Conservation (phyloP, 148 eudicot species). For the Chenopodium album region DNA sequence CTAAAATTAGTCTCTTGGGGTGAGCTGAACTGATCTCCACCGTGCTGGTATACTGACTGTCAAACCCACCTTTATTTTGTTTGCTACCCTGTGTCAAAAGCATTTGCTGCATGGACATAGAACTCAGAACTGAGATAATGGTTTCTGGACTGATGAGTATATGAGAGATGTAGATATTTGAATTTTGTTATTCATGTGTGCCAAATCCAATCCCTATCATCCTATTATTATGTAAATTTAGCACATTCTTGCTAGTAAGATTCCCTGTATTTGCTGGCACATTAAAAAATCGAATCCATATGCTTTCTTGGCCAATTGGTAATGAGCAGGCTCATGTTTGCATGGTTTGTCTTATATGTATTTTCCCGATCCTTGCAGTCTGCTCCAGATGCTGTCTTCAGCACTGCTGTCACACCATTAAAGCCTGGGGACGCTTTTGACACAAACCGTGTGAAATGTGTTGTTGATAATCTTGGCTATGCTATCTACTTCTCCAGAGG, state of each 20-base stretch:
- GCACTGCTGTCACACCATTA: slow-evolving; percentile 92
- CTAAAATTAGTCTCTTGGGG: not conserved
- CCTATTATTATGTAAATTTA: not conserved
- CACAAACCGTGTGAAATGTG: slow-evolving; percentile 91
- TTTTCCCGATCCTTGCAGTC: slow-evolving; percentile 41
- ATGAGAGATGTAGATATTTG: not conserved
- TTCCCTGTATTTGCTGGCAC: not conserved
- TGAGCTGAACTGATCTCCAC: not conserved
- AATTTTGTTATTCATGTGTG: not conserved
- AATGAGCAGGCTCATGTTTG: not conserved
- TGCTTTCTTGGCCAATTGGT: slow-evolving; percentile 1
- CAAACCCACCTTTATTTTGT: not conserved
- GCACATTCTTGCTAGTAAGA: not conserved
- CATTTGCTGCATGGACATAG: not conserved
- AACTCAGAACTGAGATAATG: not conserved
- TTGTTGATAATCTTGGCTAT: slow-evolving; percentile 77
- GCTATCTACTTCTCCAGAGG: slow-evolving; percentile 95
- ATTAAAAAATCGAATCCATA: not conserved
- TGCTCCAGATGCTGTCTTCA: slow-evolving; percentile 91
- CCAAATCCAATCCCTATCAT: not conserved
- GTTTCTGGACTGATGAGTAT: not conserved
- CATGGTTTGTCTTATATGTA: not conserved
- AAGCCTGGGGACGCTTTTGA: slow-evolving; percentile 91
- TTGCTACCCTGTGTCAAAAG: not conserved
- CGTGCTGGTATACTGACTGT: not conserved